Evolutionary conservation across 768 basidiomycete genomes (phyloP).

Genomic region (Suillus weaverae): DNA sequence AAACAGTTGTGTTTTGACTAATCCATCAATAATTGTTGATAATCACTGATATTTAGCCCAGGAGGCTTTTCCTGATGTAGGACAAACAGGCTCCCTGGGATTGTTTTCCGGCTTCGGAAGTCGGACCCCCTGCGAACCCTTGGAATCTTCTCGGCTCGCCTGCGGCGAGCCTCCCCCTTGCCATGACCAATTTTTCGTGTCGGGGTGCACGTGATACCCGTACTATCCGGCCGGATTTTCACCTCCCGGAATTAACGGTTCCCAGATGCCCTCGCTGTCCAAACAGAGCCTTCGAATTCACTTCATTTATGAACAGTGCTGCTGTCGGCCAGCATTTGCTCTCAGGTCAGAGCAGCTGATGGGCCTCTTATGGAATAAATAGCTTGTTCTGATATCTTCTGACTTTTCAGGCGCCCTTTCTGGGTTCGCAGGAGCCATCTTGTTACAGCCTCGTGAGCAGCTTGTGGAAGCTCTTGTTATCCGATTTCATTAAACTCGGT

Average conservation of each 20-base stretch:
- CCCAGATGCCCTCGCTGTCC: too few relatives aligned
- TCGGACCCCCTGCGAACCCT: too few relatives aligned
- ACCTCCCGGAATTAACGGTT: too few relatives aligned
- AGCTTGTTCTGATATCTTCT: background rate
- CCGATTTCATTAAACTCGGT: background rate
- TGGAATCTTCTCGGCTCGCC: too few relatives aligned
- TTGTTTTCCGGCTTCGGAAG: too few relatives aligned
- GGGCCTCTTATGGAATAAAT: background rate
- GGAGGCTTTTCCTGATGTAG: background rate
- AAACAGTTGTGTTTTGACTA: background rate
- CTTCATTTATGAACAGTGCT: conserved; percentile 25
- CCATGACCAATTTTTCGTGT: too few relatives aligned
- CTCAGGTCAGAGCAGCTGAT: conserved; percentile 19
- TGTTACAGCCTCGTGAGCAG: conserved; percentile 72
- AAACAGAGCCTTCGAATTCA: too few relatives aligned
- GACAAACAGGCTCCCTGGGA: too few relatives aligned
- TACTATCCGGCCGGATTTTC: too few relatives aligned
- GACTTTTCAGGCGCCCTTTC: conserved; percentile 64
- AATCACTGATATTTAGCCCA: background rate
- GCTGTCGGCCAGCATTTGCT: conserved; percentile 29
- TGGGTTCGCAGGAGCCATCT: conserved; percentile 72
- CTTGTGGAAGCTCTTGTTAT: background rate
- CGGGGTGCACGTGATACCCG: too few relatives aligned
- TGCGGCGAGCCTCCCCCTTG: too few relatives aligned
- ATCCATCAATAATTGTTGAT: background rate